Evolutionary conservation across 352 stramenopile genomes (phyloP).

Genomic region (Phytophthora palmivora): DNA sequence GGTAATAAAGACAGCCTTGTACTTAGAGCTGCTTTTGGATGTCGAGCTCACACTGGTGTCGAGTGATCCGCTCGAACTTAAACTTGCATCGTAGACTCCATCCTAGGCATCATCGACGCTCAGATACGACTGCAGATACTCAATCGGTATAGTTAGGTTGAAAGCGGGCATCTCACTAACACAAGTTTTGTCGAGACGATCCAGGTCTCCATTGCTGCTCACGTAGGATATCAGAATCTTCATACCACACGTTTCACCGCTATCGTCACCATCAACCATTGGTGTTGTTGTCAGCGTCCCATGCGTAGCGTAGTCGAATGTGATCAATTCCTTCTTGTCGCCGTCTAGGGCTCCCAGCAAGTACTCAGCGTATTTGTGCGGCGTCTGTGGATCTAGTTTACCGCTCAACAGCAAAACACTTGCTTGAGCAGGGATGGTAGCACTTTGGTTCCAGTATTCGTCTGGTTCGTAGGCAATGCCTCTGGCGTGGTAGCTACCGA

Average conservation of each 20-base stretch:
- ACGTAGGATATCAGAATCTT: slow-evolving; percentile 53
- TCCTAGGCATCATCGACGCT: slow-evolving; percentile 47
- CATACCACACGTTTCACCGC: slow-evolving; percentile 46
- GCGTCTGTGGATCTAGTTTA: slow-evolving; percentile 59
- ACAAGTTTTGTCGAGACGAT: slow-evolving; percentile 46
- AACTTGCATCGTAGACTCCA: slow-evolving; percentile 30
- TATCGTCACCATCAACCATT: slow-evolving; percentile 27
- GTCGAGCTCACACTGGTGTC: slow-evolving; percentile 6
- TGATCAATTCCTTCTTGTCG: slow-evolving; percentile 50
- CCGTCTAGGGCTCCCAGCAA: slow-evolving; percentile 41
- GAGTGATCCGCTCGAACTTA: slow-evolving; percentile 6
- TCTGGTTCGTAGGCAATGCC: slow-evolving; percentile 52
- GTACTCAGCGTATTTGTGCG: slow-evolving; percentile 55
- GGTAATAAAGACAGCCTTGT: slow-evolving; percentile 53
- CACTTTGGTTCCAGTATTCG: slow-evolving; percentile 57
- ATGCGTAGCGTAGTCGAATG: slow-evolving; percentile 51
- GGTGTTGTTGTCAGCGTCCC: slow-evolving; percentile 41
- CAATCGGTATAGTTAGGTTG: slow-evolving; percentile 26
- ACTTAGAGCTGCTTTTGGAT: slow-evolving; percentile 23
- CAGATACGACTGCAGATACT: slow-evolving; percentile 24
- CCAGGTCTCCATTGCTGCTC: slow-evolving; percentile 36
- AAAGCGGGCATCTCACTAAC: slow-evolving; percentile 35
- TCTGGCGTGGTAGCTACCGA: slow-evolving; percentile 16
- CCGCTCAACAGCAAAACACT: slow-evolving; percentile 59
- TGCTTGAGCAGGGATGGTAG: slow-evolving; percentile 40